Conservation (phyloP, 768 basidiomycete species). For the Inosperma sp. region DNA sequence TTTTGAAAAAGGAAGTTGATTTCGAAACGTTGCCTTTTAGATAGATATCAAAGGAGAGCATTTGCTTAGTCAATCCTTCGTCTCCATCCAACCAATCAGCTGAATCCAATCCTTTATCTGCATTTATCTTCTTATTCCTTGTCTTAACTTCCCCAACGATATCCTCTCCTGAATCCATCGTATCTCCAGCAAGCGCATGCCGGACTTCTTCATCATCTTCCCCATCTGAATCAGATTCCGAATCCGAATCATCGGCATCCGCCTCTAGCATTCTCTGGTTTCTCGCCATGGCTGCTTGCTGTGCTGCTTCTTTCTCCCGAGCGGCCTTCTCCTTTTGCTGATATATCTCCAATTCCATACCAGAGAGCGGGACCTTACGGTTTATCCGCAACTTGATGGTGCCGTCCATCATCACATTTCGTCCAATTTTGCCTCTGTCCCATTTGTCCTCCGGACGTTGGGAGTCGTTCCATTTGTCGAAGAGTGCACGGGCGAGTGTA, state of each 20-base stretch:
- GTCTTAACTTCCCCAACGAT: constrained; percentile 14
- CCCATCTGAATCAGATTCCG: constrained; percentile 61
- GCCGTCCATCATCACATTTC: constrained; percentile 78
- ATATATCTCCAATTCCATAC: constrained; percentile 79
- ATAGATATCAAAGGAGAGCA: constrained; percentile 93
- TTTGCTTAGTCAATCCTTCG: constrained; percentile 65
- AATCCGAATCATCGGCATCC: constrained; percentile 83
- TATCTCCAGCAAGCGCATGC: constrained; percentile 48
- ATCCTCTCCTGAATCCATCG: constrained; percentile 37
- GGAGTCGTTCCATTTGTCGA: constrained; percentile 78
- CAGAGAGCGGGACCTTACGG: constrained; percentile 84
- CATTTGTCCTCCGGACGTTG: constrained; percentile 82
- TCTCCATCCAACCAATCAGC: constrained; percentile 75
- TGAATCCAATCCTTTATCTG: constrained; percentile 47
- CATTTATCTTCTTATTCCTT: constrained; percentile 34
- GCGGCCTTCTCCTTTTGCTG: constrained; percentile 68
- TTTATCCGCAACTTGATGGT: constrained; percentile 67
- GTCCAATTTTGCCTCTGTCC: constrained; percentile 87
- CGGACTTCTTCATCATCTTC: constrained; percentile 64
- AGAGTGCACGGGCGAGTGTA: constrained; percentile 73
- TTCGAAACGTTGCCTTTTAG: constrained; percentile 94
- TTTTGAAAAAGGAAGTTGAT: constrained; percentile 84
- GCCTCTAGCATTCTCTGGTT: constrained; percentile 90
- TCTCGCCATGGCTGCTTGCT: constrained; percentile 77
- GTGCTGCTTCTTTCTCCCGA: constrained; percentile 81